Percentiles rank a stretch among this genome's conserved stretches.
phyloP scores from a whole-genome alignment of 2,329 filamentous ascomycete genomes.

The Cordyceps javanica region DNA sequence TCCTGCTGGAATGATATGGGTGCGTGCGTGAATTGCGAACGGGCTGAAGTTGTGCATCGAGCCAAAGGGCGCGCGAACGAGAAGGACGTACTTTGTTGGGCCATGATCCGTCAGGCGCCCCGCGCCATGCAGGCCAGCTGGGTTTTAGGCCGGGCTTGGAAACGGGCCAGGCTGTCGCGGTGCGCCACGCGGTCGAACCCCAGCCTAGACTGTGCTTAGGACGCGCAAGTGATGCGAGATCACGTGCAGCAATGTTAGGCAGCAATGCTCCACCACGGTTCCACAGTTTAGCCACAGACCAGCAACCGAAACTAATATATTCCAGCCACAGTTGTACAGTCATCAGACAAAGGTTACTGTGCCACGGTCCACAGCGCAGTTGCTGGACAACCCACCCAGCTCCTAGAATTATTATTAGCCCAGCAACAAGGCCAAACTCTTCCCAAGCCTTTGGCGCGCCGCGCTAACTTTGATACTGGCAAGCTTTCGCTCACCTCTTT shows the following conservation, averaged over 20 bases:
- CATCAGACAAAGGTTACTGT: not conserved
- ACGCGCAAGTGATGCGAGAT: slow-evolving; percentile 10
- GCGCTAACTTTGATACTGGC: slow-evolving; percentile 3
- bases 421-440: not conserved
- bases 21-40: not conserved
- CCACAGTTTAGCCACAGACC: not conserved
- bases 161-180: not conserved
- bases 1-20: not conserved
- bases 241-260: not conserved
- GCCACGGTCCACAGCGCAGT: not conserved
- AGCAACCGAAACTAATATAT: not conserved
- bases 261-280: not conserved
- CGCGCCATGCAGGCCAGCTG: not conserved
- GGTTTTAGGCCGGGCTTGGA: slow-evolving; percentile 1
- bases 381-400: not conserved
- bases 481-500: not conserved
- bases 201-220: not conserved
- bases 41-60: not conserved
- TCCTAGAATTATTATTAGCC: no score
- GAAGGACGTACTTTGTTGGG: slow-evolving; percentile 7
- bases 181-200: not conserved
- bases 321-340: slow-evolving; percentile 5
- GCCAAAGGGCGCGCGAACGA: not conserved
- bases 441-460: slow-evolving; percentile 1
- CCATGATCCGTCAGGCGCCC: not conserved